Percentiles rank a stretch among this genome's conserved stretches.
These are phyloP conservation scores for Sphenostylis stenocarpa DNA, from an alignment of 306 rosid genomes.

Conservation along the genomic window DNA sequence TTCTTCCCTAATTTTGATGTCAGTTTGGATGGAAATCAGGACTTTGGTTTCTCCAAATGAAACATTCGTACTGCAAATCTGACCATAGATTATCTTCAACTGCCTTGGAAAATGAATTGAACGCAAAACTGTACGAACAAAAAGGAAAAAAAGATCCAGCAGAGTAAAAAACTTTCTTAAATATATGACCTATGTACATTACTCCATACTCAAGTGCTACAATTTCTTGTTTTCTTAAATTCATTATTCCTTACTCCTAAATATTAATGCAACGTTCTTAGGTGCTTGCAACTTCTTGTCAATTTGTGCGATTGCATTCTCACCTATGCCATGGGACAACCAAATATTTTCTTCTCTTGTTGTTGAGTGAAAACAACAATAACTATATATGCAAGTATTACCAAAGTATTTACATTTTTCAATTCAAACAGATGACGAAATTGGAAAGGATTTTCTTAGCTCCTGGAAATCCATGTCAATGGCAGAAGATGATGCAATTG, in stretches of 20 bases:
- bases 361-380: neutral
- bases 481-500: constrained; percentile 70
- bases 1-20: neutral
- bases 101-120: neutral
- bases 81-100: neutral
- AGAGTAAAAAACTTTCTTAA: constrained; percentile 7
- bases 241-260: neutral
- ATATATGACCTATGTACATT: neutral
- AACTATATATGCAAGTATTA: neutral
- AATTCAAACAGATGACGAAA: constrained; percentile 63
- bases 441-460: constrained; percentile 70
- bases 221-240: neutral
- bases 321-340: neutral
- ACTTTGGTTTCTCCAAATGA: neutral
- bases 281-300: constrained; percentile 19
- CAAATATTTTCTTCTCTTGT: neutral
- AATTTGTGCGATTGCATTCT: constrained; percentile 27
- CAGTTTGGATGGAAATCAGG: neutral
- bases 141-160: neutral
- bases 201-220: neutral
- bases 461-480: constrained; percentile 93
- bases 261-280: constrained; percentile 1
- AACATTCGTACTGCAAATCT: neutral
- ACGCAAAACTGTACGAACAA: neutral
- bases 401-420: constrained; percentile 8